These are phyloP conservation scores for Phytophthora fragariae DNA, from an alignment of 352 stramenopile species.

Conservation along the genomic window DNA sequence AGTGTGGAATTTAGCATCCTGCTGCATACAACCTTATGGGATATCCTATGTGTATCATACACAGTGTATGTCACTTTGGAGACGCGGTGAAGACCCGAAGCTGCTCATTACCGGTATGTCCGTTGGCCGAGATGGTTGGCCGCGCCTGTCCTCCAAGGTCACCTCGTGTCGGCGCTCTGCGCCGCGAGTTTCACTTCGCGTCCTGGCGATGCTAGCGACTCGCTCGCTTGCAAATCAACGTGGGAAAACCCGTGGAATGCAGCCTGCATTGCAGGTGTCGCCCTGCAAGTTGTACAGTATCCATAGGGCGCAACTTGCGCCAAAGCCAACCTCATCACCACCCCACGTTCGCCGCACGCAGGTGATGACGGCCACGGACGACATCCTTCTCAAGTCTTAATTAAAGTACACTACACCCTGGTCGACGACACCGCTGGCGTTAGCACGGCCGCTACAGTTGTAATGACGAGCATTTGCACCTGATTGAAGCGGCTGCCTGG, in stretches of 20 bases:
- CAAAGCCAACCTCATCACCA: not conserved
- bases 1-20: not conserved
- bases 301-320: too few species aligned
- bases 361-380: not conserved
- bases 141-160: conserved; percentile 2
- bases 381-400: not conserved
- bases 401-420: not conserved
- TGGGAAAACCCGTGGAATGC: conserved; percentile 9
- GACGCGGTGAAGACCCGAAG: not conserved
- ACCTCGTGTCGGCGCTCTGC: conserved; percentile 12
- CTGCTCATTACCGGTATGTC: too few species aligned
- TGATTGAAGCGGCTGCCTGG: not conserved
- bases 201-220: conserved; percentile 12
- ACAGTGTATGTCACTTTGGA: not conserved
- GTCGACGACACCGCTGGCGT: not conserved
- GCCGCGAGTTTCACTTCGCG: conserved; percentile 12
- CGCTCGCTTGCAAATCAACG: conserved; percentile 14
- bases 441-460: not conserved
- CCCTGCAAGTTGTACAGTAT: too few species aligned
- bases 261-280: not conserved
- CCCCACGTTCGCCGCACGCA: not conserved
- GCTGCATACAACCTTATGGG: not conserved
- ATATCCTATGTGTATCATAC: not conserved
- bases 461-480: not conserved
- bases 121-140: conserved; percentile 20